Percentiles rank a stretch among this genome's conserved stretches.
Conservation (phyloP, 1,284 basidiomycete species). For the Trichosporon sp. region DNA sequence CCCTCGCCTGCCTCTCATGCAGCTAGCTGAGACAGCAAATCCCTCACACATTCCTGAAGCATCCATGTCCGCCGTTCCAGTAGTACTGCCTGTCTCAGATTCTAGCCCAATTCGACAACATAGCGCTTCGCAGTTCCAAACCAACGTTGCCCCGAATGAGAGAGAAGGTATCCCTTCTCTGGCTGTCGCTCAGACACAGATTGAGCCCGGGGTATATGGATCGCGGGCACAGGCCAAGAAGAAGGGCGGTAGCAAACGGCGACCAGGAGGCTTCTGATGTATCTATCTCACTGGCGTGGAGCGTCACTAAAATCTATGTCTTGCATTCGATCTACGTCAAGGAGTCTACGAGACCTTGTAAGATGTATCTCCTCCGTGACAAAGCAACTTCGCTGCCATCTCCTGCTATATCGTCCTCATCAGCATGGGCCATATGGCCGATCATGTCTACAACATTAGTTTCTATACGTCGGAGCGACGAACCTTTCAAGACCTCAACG, state of each 20-base stretch:
- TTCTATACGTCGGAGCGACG: background rate
- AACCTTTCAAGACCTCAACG: slow-evolving; percentile 36
- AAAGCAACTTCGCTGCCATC: background rate
- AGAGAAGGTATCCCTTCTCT: background rate
- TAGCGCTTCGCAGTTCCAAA: background rate
- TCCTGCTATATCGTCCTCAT: slow-evolving; percentile 15
- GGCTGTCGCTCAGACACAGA: slow-evolving; percentile 22
- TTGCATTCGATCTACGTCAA: slow-evolving; percentile 6
- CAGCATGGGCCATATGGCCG: slow-evolving; percentile 26
- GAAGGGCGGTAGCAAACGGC: slow-evolving; percentile 29
- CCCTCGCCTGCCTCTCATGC: no score
- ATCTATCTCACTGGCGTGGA: no score
- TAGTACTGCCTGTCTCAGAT: background rate
- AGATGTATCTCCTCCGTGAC: slow-evolving; percentile 28
- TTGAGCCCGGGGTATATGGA: slow-evolving; percentile 34
- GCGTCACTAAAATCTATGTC: background rate
- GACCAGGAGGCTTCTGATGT: slow-evolving; percentile 39
- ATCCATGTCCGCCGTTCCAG: background rate
- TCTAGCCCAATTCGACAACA: background rate
- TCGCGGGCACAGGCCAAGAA: slow-evolving; percentile 27
- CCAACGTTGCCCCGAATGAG: background rate
- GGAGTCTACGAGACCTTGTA: slow-evolving; percentile 33
- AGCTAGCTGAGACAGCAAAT: no score
- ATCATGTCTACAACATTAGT: slow-evolving; percentile 29
- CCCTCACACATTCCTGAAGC: background rate